These are phyloP conservation scores for Penicillium brevicompactum DNA, from an alignment of 2,329 filamentous ascomycete species.

Conservation along the genomic window DNA sequence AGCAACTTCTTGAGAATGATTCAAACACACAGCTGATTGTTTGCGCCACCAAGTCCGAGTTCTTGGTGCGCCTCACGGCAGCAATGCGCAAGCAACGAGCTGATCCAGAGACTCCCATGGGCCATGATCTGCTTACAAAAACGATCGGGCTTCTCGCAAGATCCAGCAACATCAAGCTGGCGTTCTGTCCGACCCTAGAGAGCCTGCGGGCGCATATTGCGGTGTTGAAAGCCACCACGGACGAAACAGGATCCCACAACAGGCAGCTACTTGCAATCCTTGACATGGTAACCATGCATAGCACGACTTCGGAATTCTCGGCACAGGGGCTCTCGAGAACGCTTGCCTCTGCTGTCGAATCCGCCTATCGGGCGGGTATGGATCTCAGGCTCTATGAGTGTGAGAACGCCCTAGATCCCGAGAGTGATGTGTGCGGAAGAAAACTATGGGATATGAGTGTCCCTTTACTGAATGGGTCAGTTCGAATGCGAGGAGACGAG, in stretches of 20 bases:
- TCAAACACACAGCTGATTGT: slow-evolving; percentile 67
- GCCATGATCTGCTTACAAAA: slow-evolving; percentile 57
- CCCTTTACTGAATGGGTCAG: slow-evolving; percentile 63
- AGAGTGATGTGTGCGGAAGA: slow-evolving; percentile 32
- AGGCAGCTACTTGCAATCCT: slow-evolving; percentile 41
- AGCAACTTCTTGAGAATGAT: slow-evolving; percentile 62
- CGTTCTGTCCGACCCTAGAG: slow-evolving; percentile 74
- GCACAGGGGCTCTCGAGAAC: slow-evolving; percentile 51
- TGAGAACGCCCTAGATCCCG: slow-evolving; percentile 31
- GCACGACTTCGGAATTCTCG: slow-evolving; percentile 48
- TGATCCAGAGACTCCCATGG: slow-evolving; percentile 9
- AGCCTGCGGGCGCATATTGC: slow-evolving; percentile 77
- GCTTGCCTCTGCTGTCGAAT: slow-evolving; percentile 43
- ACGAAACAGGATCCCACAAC: neutral
- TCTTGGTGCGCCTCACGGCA: slow-evolving; percentile 61
- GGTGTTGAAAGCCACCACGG: slow-evolving; percentile 42
- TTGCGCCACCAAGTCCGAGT: slow-evolving; percentile 66
- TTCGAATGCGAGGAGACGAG: slow-evolving; percentile 51
- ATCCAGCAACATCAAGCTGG: slow-evolving; percentile 68
- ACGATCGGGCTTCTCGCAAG: slow-evolving; percentile 70
- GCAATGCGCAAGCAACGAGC: slow-evolving; percentile 44
- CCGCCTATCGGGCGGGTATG: slow-evolving; percentile 31
- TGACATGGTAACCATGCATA: slow-evolving; percentile 45
- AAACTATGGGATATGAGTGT: slow-evolving; percentile 54
- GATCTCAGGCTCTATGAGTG: slow-evolving; percentile 47